These are phyloP conservation scores for Penicillium soppii DNA, from an alignment of 495 filamentous ascomycete species.

Conservation along the genomic window DNA sequence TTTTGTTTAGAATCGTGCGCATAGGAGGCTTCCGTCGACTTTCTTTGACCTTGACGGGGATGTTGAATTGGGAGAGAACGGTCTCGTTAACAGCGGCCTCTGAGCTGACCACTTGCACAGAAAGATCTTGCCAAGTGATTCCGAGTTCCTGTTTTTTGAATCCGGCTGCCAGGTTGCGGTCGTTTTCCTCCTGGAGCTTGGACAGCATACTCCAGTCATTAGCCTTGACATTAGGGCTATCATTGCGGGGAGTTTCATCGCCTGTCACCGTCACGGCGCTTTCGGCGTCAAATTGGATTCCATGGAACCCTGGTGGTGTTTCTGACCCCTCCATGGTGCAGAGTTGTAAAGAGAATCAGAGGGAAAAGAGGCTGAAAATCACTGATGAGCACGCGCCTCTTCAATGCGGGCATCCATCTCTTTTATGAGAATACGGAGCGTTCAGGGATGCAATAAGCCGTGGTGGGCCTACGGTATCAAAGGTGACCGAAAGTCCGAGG, in stretches of 20 bases:
- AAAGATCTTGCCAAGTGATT: conserved; percentile 55
- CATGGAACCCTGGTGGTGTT: conserved; percentile 11
- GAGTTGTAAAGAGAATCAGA: background rate
- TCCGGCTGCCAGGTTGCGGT: conserved; percentile 46
- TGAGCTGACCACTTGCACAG: conserved; percentile 40
- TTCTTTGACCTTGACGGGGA: conserved; percentile 39
- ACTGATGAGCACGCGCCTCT: background rate
- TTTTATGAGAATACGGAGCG: background rate
- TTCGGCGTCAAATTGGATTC: conserved; percentile 29
- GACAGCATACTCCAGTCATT: conserved; percentile 48
- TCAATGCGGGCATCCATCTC: background rate
- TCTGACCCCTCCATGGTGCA: conserved; percentile 27
- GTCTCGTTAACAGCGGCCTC: conserved; percentile 52
- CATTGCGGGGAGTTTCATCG: conserved; percentile 22
- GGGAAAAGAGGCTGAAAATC: background rate
- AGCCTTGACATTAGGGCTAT: conserved; percentile 16
- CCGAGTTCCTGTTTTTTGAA: conserved; percentile 51
- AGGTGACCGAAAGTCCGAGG: background rate
- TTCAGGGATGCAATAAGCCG: background rate
- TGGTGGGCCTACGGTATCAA: background rate
- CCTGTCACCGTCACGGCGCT: conserved; percentile 29
- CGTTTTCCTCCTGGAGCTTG: conserved; percentile 41
- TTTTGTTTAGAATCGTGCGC: conserved; percentile 38
- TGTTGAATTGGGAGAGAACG: conserved; percentile 57
- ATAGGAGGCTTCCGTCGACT: conserved; percentile 37